These are phyloP conservation scores for Eucalyptus regnans DNA, from an alignment of 345 rosid genomes.

Conservation along the genomic window DNA sequence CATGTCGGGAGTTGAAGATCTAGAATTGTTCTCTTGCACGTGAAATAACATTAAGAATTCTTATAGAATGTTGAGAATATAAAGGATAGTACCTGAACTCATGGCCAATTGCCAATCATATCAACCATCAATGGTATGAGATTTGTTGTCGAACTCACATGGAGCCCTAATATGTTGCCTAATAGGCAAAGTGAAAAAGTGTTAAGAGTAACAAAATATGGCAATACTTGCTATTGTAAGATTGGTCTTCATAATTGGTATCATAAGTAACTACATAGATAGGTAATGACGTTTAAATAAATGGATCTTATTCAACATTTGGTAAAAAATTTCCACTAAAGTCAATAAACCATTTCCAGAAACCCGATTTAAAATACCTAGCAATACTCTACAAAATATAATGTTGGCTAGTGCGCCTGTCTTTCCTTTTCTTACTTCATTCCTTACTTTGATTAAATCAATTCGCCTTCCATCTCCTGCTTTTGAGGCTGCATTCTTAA, in stretches of 20 bases:
- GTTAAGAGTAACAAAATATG: background rate
- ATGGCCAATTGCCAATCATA: background rate
- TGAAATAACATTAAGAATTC: background rate
- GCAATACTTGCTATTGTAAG: background rate
- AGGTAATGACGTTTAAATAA: background rate
- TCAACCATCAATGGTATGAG: background rate
- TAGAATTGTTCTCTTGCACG: background rate
- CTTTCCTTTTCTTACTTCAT: background rate
- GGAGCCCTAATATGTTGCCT: background rate
- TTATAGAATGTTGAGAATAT: background rate
- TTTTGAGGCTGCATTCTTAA: constrained; percentile 6
- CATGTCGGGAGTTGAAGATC: background rate
- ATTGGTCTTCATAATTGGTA: background rate
- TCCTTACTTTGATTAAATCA: background rate
- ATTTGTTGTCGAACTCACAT: background rate
- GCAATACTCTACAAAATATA: background rate
- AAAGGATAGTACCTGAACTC: background rate
- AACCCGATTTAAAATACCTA: background rate
- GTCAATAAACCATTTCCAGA: background rate
- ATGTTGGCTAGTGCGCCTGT: background rate
- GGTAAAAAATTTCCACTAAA: background rate
- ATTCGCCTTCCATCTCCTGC: constrained; percentile 1
- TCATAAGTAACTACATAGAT: background rate
- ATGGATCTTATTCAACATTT: background rate
- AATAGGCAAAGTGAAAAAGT: background rate